Percentiles rank a stretch among this genome's conserved stretches.
Conservation (phyloP, 2,329 filamentous ascomycete species). For the Hypoxylon sp. region DNA sequence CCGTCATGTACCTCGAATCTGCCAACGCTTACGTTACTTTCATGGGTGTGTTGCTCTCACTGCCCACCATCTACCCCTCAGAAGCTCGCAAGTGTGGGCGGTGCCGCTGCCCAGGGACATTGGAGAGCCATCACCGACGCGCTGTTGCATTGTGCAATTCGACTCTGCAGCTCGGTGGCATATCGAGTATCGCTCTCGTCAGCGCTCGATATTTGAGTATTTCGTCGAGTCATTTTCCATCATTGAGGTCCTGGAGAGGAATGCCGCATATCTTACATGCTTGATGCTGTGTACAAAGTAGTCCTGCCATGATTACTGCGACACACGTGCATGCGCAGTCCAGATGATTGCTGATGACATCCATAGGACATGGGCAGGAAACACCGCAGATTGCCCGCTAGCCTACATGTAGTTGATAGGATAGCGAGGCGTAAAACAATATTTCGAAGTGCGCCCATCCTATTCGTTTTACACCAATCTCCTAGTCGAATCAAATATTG, state of each 20-base stretch:
- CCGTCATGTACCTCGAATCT: slow-evolving; percentile 27
- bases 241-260: slow-evolving; percentile 22
- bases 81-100: slow-evolving; percentile 30
- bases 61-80: slow-evolving; percentile 39
- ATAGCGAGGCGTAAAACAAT: slow-evolving; percentile 31
- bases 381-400: slow-evolving; percentile 34
- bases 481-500: slow-evolving; percentile 29
- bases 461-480: slow-evolving; percentile 25
- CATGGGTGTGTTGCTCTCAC: slow-evolving; percentile 6
- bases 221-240: slow-evolving; percentile 12
- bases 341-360: slow-evolving; percentile 20
- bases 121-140: slow-evolving; percentile 17
- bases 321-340: slow-evolving; percentile 18
- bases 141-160: slow-evolving; percentile 18
- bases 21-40: slow-evolving; percentile 33
- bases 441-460: slow-evolving; percentile 30
- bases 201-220: slow-evolving; percentile 12
- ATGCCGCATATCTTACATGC: slow-evolving; percentile 28
- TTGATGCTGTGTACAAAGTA: slow-evolving; percentile 16
- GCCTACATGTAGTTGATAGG: slow-evolving; percentile 8
- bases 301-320: slow-evolving; percentile 28
- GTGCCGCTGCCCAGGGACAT: slow-evolving; percentile 17
- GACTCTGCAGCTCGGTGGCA: slow-evolving; percentile 14
- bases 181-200: slow-evolving; percentile 5
- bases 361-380: slow-evolving; percentile 18